Evolutionary conservation across 2,329 filamentous ascomycete genomes (phyloP).

Genomic region (Pseudogymnoascus verrucosus): DNA sequence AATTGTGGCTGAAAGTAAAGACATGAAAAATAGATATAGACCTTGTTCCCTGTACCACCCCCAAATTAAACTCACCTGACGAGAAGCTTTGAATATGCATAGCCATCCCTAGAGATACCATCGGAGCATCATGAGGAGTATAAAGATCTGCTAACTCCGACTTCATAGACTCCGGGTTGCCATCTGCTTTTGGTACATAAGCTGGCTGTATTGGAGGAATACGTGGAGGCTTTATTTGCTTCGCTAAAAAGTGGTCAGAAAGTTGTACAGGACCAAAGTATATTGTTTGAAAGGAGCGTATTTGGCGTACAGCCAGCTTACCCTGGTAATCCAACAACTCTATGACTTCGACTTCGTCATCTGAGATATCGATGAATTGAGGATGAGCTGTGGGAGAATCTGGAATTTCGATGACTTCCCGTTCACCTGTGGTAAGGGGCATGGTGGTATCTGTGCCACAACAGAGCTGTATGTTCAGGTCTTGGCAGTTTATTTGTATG

Average conservation of each 20-base stretch:
- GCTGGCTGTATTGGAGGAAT: neutral
- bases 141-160: neutral
- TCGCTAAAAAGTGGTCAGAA: neutral
- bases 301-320: neutral
- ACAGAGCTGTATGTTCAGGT: neutral
- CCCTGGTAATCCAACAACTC: neutral
- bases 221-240: neutral
- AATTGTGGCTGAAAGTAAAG: neutral
- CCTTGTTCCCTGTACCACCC: neutral
- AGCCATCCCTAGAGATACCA: neutral
- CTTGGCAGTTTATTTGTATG: neutral
- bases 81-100: neutral
- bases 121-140: neutral
- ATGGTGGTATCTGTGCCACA: neutral
- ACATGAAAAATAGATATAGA: neutral
- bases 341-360: neutral
- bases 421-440: neutral
- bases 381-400: neutral
- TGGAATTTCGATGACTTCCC: neutral
- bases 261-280: neutral
- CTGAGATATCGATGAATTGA: neutral
- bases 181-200: neutral
- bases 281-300: neutral
- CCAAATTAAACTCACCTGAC: neutral
- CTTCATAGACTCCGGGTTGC: neutral